Conservation (phyloP, 129 eudicot species). For the Escallonia rubra region DNA sequence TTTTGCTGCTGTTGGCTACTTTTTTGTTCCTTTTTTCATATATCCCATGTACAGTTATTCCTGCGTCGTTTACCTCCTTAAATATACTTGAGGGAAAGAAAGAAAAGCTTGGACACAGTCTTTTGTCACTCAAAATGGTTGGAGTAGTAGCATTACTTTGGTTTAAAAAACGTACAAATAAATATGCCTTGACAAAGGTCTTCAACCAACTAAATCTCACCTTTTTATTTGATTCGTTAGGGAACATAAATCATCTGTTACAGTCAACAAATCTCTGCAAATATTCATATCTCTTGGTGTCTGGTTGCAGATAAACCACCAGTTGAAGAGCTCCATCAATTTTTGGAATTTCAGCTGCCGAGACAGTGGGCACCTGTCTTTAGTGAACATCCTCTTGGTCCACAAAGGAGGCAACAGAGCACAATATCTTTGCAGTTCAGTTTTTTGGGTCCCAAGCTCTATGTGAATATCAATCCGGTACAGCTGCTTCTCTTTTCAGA, state of each 20-base stretch:
- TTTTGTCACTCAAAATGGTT: too few species aligned
- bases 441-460: conserved; percentile 90
- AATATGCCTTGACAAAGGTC: too few species aligned
- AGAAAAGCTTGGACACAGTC: too few species aligned
- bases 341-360: conserved; percentile 94
- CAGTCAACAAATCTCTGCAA: background rate
- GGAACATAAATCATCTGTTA: background rate
- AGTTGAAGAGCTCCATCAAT: conserved; percentile 95
- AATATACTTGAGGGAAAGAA: too few species aligned
- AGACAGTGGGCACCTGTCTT: conserved; percentile 99
- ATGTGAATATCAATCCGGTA: conserved; percentile 73
- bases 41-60: too few species aligned
- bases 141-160: too few species aligned
- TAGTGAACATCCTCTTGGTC: conserved; percentile 93
- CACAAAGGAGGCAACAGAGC: conserved; percentile 68
- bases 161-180: too few species aligned
- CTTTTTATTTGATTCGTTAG: too few species aligned
- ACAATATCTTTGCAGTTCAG: conserved; percentile 81
- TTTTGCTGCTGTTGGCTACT: too few species aligned
- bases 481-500: conserved; percentile 2
- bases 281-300: background rate
- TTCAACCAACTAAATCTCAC: too few species aligned
- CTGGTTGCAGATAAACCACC: conserved; percentile 85
- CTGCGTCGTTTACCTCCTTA: too few species aligned
- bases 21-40: too few species aligned